These are phyloP conservation scores for Chlorella ohadii DNA, from an alignment of 139 green algal species.

Conservation along the genomic window DNA sequence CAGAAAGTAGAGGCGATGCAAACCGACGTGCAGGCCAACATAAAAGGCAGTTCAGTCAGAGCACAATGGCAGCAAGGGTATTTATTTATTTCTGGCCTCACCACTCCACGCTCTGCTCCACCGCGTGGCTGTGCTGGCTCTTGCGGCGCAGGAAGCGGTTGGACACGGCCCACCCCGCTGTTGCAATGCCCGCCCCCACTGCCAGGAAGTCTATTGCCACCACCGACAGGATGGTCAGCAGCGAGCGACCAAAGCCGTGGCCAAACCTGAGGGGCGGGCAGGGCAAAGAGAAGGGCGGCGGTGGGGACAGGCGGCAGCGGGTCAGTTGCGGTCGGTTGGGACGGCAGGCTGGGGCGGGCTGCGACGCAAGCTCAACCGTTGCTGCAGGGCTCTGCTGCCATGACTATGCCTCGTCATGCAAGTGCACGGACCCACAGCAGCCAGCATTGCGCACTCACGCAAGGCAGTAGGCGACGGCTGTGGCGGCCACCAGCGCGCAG, in stretches of 20 bases:
- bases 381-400: not conserved
- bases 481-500: constrained; percentile 72
- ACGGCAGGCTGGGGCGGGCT: too few species aligned
- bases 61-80: not conserved
- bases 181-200: constrained; percentile 79
- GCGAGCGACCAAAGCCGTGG: constrained; percentile 60
- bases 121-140: constrained; percentile 72
- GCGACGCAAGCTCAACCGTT: too few species aligned
- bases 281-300: too few species aligned
- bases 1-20: too few species aligned
- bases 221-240: constrained; percentile 67
- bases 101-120: constrained; percentile 94
- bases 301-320: too few species aligned
- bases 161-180: constrained; percentile 83
- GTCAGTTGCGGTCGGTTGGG: too few species aligned
- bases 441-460: constrained; percentile 59
- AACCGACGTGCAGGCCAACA: too few species aligned
- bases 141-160: constrained; percentile 84
- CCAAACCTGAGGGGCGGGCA: constrained; percentile 69
- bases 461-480: constrained; percentile 84
- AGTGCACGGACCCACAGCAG: too few species aligned
- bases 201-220: constrained; percentile 91
- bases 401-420: too few species aligned
- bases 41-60: too few species aligned
- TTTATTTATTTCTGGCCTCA: constrained; percentile 22